Evolutionary conservation across 345 rosid genomes (phyloP).

Genomic region (Brassica napus): Da-Ae NC_063438.1:7887501-7888000

Average conservation of each 20-base stretch:
- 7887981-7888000: slow-evolving; percentile 11
- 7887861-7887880: slow-evolving; percentile 1
- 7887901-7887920: not conserved
- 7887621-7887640: slow-evolving; percentile 15
- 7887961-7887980: slow-evolving; percentile 6
- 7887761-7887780: not conserved
- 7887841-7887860: not conserved
- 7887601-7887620: not conserved
- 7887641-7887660: slow-evolving; percentile 23
- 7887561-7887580: slow-evolving; percentile 41
- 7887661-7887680: not conserved
- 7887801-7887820: slow-evolving; percentile 22
- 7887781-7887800: not conserved
- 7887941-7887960: slow-evolving; percentile 29
- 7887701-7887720: not conserved
- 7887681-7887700: not conserved
- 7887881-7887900: not conserved
- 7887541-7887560: slow-evolving; percentile 40
- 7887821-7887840: not conserved
- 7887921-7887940: slow-evolving; percentile 30
- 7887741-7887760: not conserved
- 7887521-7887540: slow-evolving; percentile 37
- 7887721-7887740: not conserved
- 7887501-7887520: slow-evolving; percentile 39
- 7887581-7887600: slow-evolving; percentile 41